These are phyloP conservation scores for Striga hermonthica DNA, from an alignment of 305 asterid genomes.

Conservation along the genomic window DNA sequence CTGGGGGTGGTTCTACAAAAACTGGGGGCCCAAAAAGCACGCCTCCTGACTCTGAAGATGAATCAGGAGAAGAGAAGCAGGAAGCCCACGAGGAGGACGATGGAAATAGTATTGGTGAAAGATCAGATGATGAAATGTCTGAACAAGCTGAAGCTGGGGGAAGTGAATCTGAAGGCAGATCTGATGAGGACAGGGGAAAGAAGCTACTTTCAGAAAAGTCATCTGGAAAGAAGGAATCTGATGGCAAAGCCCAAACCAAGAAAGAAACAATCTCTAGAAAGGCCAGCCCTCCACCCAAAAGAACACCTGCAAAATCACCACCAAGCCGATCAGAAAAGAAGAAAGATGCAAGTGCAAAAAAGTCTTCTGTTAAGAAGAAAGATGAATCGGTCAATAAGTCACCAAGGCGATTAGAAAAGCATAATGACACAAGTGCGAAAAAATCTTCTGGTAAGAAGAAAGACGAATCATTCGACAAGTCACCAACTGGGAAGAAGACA, in stretches of 20 bases:
- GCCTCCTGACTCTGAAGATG: conserved; percentile 54
- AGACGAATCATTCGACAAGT: conserved; percentile 46
- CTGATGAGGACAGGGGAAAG: conserved; percentile 42
- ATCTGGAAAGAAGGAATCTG: conserved; percentile 38
- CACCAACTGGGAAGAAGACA: conserved; percentile 53
- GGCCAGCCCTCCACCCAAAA: conserved; percentile 51
- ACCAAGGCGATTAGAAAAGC: conserved; percentile 24
- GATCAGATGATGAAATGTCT: conserved; percentile 67
- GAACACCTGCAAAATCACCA: conserved; percentile 50
- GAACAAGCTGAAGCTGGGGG: conserved; percentile 59
- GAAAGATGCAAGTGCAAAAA: conserved; percentile 43
- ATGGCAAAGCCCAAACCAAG: conserved; percentile 40
- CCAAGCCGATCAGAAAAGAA: conserved; percentile 44
- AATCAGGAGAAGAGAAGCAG: conserved; percentile 53
- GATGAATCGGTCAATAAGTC: conserved; percentile 48
- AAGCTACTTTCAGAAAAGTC: conserved; percentile 38
- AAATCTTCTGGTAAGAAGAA: conserved; percentile 62
- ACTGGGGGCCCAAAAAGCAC: conserved; percentile 43
- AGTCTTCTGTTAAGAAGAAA: conserved; percentile 61
- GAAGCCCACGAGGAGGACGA: conserved; percentile 35
- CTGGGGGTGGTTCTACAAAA: conserved; percentile 46
- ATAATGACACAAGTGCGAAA: conserved; percentile 42
- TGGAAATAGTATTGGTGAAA: conserved; percentile 41
- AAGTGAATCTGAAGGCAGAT: conserved; percentile 48
- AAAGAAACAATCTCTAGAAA: conserved; percentile 43